A percentile compares a stretch with the other conserved stretches of the same genome.
These are phyloP conservation scores for Zygosaccharomyces sapae DNA, from an alignment of 1,139 yeast species.

Conservation along the genomic window DNA sequence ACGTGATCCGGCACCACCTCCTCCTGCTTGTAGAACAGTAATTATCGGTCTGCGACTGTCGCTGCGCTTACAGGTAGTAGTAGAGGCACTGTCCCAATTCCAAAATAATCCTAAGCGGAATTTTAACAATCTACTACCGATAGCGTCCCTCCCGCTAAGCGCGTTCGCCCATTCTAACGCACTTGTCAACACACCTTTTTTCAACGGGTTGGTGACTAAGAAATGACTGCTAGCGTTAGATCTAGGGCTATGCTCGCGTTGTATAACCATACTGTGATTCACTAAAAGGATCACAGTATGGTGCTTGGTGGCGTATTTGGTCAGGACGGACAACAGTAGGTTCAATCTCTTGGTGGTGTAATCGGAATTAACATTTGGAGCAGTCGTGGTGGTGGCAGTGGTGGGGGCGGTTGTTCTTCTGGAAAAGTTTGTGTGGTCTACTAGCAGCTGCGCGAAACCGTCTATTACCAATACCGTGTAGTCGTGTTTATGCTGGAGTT, in stretches of 20 bases:
- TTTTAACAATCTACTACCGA: background rate
- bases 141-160: background rate
- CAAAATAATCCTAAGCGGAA: background rate
- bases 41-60: no score
- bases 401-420: slow-evolving; percentile 8
- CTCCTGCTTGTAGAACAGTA: no score
- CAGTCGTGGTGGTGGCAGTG: slow-evolving; percentile 19
- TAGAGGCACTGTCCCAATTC: background rate
- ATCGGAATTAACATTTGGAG: slow-evolving; percentile 26
- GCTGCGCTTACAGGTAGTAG: no score
- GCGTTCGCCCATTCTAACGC: background rate
- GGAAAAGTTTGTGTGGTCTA: slow-evolving; percentile 25
- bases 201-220: background rate
- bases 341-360: slow-evolving; percentile 14
- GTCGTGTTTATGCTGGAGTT: slow-evolving; percentile 10
- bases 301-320: slow-evolving; percentile 28
- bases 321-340: slow-evolving; percentile 27
- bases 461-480: slow-evolving; percentile 31
- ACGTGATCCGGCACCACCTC: no score
- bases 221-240: background rate
- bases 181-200: background rate
- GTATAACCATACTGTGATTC: slow-evolving; percentile 34
- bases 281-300: slow-evolving; percentile 26
- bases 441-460: slow-evolving; percentile 32
- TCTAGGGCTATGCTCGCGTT: background rate